A percentile compares a stretch with the other conserved stretches of the same genome.
Evolutionary conservation across 2,329 filamentous ascomycete genomes (phyloP).

Genomic region (Simplicillium sp.): DNA sequence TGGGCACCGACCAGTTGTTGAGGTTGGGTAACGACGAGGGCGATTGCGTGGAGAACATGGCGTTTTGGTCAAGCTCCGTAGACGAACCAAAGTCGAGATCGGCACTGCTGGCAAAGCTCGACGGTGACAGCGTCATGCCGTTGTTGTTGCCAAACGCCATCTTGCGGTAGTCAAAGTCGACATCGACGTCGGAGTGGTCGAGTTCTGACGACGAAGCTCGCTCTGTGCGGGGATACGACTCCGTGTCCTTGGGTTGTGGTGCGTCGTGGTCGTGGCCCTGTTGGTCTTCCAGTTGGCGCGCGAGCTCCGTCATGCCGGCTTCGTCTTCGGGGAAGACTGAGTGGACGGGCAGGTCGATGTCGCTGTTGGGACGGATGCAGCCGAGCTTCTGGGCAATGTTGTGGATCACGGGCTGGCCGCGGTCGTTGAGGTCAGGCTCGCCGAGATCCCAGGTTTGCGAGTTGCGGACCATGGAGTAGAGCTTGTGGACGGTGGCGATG

Average conservation of each 20-base stretch:
- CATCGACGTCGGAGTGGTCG: slow-evolving; percentile 45
- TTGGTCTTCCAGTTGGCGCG: slow-evolving; percentile 40
- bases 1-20: slow-evolving; percentile 17
- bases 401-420: slow-evolving; percentile 54
- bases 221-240: slow-evolving; percentile 29
- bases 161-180: slow-evolving; percentile 45
- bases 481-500: slow-evolving; percentile 55
- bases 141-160: slow-evolving; percentile 33
- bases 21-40: slow-evolving; percentile 25
- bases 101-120: slow-evolving; percentile 34
- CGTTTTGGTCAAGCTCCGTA: slow-evolving; percentile 20
- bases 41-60: slow-evolving; percentile 25
- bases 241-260: slow-evolving; percentile 14
- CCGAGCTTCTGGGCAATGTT: slow-evolving; percentile 56
- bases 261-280: slow-evolving; percentile 31
- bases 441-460: slow-evolving; percentile 50
- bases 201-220: slow-evolving; percentile 45
- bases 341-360: slow-evolving; percentile 48
- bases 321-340: slow-evolving; percentile 54
- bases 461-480: slow-evolving; percentile 54
- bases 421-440: slow-evolving; percentile 55
- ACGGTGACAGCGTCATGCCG: slow-evolving; percentile 41
- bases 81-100: slow-evolving; percentile 27
- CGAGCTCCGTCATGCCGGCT: slow-evolving; percentile 45
- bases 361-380: slow-evolving; percentile 53